Conservation (phyloP, 306 rosid species). For the Sindora glabra region DNA sequence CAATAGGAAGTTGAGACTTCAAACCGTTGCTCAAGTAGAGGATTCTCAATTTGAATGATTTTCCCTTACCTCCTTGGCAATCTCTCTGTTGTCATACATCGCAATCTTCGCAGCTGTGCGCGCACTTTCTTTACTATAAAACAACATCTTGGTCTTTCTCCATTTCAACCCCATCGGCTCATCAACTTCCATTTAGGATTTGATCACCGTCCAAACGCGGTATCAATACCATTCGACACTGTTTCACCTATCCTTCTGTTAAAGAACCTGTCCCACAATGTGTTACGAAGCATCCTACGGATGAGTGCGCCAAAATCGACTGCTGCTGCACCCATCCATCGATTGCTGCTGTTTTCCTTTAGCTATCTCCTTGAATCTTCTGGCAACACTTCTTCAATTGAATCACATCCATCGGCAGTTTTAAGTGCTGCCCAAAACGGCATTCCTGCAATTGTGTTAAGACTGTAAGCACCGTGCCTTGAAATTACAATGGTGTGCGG, state of each 20-base stretch:
- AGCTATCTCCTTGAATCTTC: slow-evolving; percentile 22
- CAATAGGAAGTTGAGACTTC: no score
- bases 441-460: slow-evolving; percentile 1
- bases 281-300: slow-evolving; percentile 60
- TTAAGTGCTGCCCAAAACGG: slow-evolving; percentile 23
- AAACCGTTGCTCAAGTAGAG: background rate
- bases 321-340: slow-evolving; percentile 64
- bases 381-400: slow-evolving; percentile 19
- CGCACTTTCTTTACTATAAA: slow-evolving; percentile 29
- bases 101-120: slow-evolving; percentile 29
- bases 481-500: no score
- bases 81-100: slow-evolving; percentile 32
- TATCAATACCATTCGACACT: slow-evolving; percentile 41
- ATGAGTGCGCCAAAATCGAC: slow-evolving; percentile 38
- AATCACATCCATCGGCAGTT: slow-evolving; percentile 16
- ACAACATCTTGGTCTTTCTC: slow-evolving; percentile 57
- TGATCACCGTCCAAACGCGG: slow-evolving; percentile 31
- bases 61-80: slow-evolving; percentile 24
- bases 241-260: slow-evolving; percentile 29
- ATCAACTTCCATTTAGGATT: slow-evolving; percentile 20
- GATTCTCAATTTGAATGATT: slow-evolving; percentile 31
- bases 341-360: slow-evolving; percentile 40
- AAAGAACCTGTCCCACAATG: slow-evolving; percentile 57
- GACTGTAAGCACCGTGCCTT: no score
- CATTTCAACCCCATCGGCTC: slow-evolving; percentile 43